Conservation (phyloP, 768 basidiomycete species). For the Auricularia sp. region DNA sequence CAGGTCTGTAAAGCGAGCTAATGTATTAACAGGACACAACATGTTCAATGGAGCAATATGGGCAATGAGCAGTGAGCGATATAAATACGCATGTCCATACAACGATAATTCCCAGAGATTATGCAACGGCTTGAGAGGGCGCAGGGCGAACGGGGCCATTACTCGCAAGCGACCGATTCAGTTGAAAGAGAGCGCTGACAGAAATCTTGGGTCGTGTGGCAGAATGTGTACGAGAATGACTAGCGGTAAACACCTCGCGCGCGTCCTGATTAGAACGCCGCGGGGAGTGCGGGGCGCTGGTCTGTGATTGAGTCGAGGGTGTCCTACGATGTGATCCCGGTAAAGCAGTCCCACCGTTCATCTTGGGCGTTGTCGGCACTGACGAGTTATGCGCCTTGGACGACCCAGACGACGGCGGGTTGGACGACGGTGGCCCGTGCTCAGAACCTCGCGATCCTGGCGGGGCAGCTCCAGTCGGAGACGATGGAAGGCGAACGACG, state of each 20-base stretch:
- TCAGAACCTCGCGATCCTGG: not conserved
- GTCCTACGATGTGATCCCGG: not conserved
- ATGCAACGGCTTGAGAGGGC: not conserved
- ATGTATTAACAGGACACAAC: not conserved
- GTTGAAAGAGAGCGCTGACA: not conserved
- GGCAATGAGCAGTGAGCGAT: not conserved
- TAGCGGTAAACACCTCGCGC: not conserved
- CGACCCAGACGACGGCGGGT: too few species aligned
- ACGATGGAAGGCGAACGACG: not conserved
- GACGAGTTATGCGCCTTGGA: not conserved
- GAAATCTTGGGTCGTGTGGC: conserved; percentile 1
- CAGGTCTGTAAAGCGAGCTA: not conserved
- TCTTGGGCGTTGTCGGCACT: not conserved
- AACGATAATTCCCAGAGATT: not conserved
- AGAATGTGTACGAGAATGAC: not conserved
- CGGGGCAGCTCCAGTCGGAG: not conserved
- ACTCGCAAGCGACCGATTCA: not conserved
- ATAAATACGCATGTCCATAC: not conserved
- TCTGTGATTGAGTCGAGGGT: not conserved
- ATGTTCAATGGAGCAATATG: not conserved
- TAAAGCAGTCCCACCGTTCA: not conserved
- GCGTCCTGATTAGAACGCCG: not conserved
- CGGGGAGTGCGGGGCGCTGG: not conserved
- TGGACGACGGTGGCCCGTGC: too few species aligned
- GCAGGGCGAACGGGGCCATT: not conserved